Conservation (phyloP, 2,329 filamentous ascomycete genomes). For the Elsinoe batatas region DNA sequence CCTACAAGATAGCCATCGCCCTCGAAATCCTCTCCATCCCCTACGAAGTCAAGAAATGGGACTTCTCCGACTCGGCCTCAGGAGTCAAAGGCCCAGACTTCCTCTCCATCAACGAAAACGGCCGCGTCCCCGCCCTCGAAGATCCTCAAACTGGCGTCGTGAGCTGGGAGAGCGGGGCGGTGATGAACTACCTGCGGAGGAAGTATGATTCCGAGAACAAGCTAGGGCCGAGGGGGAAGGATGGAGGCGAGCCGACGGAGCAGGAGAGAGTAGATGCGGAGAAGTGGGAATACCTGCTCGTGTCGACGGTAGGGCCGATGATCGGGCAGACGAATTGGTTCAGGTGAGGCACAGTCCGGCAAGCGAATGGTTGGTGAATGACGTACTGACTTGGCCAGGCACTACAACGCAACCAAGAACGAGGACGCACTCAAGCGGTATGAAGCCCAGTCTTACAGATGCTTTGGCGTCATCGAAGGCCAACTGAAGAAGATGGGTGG, state of each 20-base stretch:
- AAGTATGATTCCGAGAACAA: constrained; percentile 35
- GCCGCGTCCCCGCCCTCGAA: constrained; percentile 34
- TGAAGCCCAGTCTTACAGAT: constrained; percentile 32
- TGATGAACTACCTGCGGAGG: constrained; percentile 39
- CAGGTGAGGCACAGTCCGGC: neutral
- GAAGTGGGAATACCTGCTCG: constrained; percentile 34
- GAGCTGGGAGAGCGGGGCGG: constrained; percentile 43
- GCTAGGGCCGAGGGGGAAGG: constrained; percentile 27
- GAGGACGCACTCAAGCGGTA: constrained; percentile 35
- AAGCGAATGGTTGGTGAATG: neutral
- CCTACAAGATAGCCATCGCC: constrained; percentile 35
- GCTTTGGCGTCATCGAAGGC: constrained; percentile 33
- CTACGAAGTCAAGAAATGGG: constrained; percentile 34
- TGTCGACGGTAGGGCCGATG: constrained; percentile 35
- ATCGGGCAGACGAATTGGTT: constrained; percentile 25
- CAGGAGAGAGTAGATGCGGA: constrained; percentile 36
- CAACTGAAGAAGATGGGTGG: constrained; percentile 32
- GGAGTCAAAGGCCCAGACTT: constrained; percentile 32
- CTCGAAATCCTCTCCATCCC: constrained; percentile 34
- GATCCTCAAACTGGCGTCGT: constrained; percentile 38
- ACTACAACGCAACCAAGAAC: constrained; percentile 32
- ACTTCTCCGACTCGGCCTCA: constrained; percentile 24
- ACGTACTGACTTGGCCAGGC: constrained; percentile 13
- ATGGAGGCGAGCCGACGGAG: constrained; percentile 17
- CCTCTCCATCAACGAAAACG: constrained; percentile 37